A percentile compares a stretch with the other conserved stretches of the same genome.
Evolutionary conservation across 768 basidiomycete species (phyloP).

Genomic region (Cystobasidium ongulense): DNA sequence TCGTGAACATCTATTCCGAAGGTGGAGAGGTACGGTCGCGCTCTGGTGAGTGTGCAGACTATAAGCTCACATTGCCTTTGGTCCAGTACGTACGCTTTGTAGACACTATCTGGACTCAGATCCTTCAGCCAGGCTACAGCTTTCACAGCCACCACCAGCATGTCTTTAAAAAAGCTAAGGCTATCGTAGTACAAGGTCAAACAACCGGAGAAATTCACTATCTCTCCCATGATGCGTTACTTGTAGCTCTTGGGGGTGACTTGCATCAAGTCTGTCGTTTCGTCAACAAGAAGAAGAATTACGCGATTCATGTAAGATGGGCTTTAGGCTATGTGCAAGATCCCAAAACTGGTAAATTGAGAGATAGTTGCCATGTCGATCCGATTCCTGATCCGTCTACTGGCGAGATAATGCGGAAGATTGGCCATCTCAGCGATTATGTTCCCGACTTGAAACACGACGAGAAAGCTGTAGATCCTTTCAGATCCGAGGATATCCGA

Average conservation of each 20-base stretch:
- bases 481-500: constrained; percentile 12
- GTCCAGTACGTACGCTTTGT: constrained; percentile 23
- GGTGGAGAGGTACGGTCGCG: neutral
- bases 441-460: neutral
- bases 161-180: neutral
- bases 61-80: neutral
- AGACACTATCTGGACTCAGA: constrained; percentile 17
- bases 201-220: neutral
- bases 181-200: constrained; percentile 16
- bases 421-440: neutral
- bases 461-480: neutral
- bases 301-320: constrained; percentile 13
- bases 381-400: neutral
- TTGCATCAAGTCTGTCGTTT: constrained; percentile 5
- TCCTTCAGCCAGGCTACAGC: neutral
- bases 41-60: neutral
- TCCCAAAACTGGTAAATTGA: neutral
- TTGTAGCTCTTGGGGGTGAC: constrained; percentile 1
- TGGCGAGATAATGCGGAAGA: neutral
- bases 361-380: neutral
- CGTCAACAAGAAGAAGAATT: constrained; percentile 4
- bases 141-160: neutral
- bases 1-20: neutral
- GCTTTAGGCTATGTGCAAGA: neutral
- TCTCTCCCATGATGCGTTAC: neutral